These are phyloP conservation scores for Leccinum variicolor DNA, from an alignment of 768 basidiomycete species.

Conservation along the genomic window DNA sequence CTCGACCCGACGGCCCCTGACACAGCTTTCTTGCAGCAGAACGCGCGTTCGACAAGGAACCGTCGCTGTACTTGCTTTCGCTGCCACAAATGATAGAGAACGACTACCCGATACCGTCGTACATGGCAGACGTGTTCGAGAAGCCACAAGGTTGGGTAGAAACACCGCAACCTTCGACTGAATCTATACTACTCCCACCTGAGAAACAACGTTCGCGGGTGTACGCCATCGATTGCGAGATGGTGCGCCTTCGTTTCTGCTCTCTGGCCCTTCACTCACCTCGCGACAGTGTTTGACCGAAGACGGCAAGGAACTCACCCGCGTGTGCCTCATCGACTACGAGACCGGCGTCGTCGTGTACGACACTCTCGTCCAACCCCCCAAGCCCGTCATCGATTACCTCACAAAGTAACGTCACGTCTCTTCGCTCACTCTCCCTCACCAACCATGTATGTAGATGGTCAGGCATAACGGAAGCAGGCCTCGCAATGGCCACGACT, in stretches of 20 bases:
- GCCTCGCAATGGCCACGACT: slow-evolving; percentile 66
- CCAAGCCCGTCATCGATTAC: slow-evolving; percentile 83
- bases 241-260: slow-evolving; percentile 53
- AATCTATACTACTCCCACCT: slow-evolving; percentile 30
- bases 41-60: slow-evolving; percentile 56
- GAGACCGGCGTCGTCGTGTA: slow-evolving; percentile 69
- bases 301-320: slow-evolving; percentile 85
- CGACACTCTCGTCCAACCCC: slow-evolving; percentile 87
- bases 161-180: slow-evolving; percentile 51
- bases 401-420: slow-evolving; percentile 66
- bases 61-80: slow-evolving; percentile 69
- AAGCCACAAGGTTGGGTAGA: slow-evolving; percentile 77
- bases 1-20: slow-evolving; percentile 1
- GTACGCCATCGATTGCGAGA: slow-evolving; percentile 94
- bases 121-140: slow-evolving; percentile 69
- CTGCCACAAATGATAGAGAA: slow-evolving; percentile 91
- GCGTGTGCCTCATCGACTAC: slow-evolving; percentile 83
- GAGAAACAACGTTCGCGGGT: slow-evolving; percentile 45
- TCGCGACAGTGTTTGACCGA: slow-evolving; percentile 73
- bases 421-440: neutral
- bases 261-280: neutral
- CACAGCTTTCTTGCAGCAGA: slow-evolving; percentile 42
- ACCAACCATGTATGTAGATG: slow-evolving; percentile 46
- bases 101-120: slow-evolving; percentile 87
- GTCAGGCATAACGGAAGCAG: slow-evolving; percentile 88